Conservation (phyloP, 2,329 filamentous ascomycete genomes). For the Didymosphaeria variabile region DNA sequence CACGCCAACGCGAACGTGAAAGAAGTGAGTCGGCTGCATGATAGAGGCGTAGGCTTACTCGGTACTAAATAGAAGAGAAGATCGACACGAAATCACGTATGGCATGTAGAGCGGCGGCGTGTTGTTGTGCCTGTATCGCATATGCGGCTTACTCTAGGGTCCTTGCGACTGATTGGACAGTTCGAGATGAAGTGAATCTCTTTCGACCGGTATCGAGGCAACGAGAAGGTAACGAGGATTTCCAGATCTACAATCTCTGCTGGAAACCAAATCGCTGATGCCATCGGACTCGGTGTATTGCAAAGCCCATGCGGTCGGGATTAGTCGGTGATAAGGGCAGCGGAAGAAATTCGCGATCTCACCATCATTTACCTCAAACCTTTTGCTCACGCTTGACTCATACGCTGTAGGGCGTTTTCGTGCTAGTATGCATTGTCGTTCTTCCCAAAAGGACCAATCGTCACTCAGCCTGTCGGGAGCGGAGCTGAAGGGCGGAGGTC, state of each 20-base stretch:
- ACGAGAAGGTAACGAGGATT: background rate
- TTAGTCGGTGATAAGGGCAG: conserved; percentile 9
- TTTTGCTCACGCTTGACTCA: background rate
- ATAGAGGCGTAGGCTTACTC: conserved; percentile 3
- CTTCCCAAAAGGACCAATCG: background rate
- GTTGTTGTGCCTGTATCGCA: background rate
- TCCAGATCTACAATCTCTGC: background rate
- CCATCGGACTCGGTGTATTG: background rate
- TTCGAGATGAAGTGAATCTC: background rate
- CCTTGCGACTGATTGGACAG: background rate
- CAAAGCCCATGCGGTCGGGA: background rate
- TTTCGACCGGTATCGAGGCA: background rate
- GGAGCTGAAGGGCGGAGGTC: conserved; percentile 3
- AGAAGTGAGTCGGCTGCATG: background rate
- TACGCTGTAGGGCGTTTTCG: conserved; percentile 11
- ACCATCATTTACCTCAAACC: background rate
- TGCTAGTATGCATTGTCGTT: background rate
- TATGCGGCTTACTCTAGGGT: conserved; percentile 10
- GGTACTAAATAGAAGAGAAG: background rate
- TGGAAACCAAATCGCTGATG: background rate
- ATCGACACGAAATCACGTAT: background rate
- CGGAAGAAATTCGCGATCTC: background rate
- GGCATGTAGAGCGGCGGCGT: background rate
- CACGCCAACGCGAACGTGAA: background rate
- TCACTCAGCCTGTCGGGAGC: conserved; percentile 1